Percentiles rank a stretch among this genome's conserved stretches.
Evolutionary conservation across 108 stramenopile species (phyloP).

Genomic region (Asterionellopsis glacialis): DNA sequence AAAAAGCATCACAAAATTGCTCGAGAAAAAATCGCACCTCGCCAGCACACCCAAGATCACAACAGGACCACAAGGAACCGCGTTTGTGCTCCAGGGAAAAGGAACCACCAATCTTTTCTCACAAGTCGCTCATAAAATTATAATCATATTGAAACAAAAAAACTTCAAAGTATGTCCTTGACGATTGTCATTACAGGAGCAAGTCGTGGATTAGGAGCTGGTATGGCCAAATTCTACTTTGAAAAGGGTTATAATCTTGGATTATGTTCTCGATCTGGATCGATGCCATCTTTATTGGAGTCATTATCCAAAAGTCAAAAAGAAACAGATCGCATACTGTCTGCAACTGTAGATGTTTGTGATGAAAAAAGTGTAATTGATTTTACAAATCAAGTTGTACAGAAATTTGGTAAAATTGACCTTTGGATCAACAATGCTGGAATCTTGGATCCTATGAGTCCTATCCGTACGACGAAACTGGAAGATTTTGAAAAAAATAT

Average conservation of each 20-base stretch:
- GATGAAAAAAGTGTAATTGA: conserved; percentile 1
- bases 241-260: conserved; percentile 10
- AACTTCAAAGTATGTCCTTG: not conserved
- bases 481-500: no score
- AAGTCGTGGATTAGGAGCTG: conserved; percentile 14
- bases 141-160: no score
- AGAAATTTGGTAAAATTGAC: conserved; percentile 9
- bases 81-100: no score
- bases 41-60: no score
- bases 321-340: not conserved
- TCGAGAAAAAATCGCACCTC: no score
- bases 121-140: no score
- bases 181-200: conserved; percentile 19
- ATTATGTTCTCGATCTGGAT: conserved; percentile 3
- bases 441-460: conserved; percentile 4
- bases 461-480: not conserved
- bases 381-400: conserved; percentile 1
- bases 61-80: no score
- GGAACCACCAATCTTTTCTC: no score
- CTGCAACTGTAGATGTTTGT: conserved; percentile 10
- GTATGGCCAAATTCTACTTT: conserved; percentile 10
- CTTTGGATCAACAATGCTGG: conserved; percentile 12
- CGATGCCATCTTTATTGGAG: not conserved
- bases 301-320: not conserved
- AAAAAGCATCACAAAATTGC: no score